Percentiles rank a stretch among this genome's conserved stretches.
These are phyloP conservation scores for Zygosaccharomyces gambellarensis DNA, from an alignment of 805 yeast genomes.

Conservation along the genomic window DNA sequence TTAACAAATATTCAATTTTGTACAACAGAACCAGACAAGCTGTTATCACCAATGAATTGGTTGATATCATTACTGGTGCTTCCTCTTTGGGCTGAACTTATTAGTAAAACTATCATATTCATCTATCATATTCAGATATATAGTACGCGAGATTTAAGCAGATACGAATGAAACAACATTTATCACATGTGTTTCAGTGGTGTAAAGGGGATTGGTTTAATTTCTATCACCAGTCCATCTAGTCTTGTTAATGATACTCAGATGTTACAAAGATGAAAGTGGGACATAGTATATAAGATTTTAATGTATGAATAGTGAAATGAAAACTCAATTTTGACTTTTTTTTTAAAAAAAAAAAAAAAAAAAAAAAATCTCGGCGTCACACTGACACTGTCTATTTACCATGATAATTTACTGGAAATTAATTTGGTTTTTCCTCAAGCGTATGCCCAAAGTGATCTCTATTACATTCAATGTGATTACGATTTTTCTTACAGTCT, in stretches of 20 bases:
- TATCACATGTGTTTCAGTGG: slow-evolving; percentile 3
- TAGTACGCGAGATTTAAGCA: slow-evolving; percentile 1
- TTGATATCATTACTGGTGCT: slow-evolving; percentile 99
- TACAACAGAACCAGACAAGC: slow-evolving; percentile 99
- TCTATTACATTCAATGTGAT: slow-evolving; percentile 43
- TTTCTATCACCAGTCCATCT: too few species aligned
- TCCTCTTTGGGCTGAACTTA: slow-evolving; percentile 79
- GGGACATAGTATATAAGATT: not conserved
- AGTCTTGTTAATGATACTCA: not conserved
- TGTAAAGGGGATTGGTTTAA: not conserved
- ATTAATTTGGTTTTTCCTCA: slow-evolving; percentile 27
- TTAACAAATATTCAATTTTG: slow-evolving; percentile 89
- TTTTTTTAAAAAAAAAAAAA: too few species aligned
- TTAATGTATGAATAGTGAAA: not conserved
- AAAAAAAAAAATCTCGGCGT: not conserved
- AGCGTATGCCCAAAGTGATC: slow-evolving; percentile 41
- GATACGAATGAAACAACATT: slow-evolving; percentile 5
- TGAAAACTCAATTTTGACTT: not conserved
- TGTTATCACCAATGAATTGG: slow-evolving; percentile 98
- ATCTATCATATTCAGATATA: slow-evolving; percentile 8
- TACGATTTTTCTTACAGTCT: slow-evolving; percentile 47
- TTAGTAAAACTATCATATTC: slow-evolving; percentile 13
- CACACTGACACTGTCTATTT: not conserved
- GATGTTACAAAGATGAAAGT: not conserved
- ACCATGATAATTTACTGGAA: slow-evolving; percentile 10